Evolutionary conservation across 75 land plant species (phyloP).

Genomic region (Picea glauca): DNA sequence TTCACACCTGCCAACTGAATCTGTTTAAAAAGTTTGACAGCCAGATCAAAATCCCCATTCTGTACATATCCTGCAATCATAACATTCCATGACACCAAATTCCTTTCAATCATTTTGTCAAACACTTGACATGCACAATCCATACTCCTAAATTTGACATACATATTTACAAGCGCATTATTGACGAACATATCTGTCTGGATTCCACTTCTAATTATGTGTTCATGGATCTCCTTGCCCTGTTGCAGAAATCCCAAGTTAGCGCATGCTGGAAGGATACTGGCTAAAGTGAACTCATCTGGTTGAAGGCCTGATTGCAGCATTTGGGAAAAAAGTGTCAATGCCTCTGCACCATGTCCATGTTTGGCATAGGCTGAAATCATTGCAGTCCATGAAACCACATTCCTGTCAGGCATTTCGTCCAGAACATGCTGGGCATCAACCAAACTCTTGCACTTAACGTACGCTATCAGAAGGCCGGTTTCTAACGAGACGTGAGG

Average conservation of each 20-base stretch:
- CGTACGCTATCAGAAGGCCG: slow-evolving; percentile 17
- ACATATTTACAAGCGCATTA: slow-evolving; percentile 20
- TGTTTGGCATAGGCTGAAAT: not conserved
- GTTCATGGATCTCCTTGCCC: not conserved
- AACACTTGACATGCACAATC: not conserved
- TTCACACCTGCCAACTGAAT: not conserved
- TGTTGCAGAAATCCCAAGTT: slow-evolving; percentile 5
- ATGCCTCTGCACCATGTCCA: not conserved
- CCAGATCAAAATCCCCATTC: not conserved
- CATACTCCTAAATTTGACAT: slow-evolving; percentile 12
- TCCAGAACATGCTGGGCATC: slow-evolving; percentile 14
- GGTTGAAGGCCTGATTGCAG: not conserved
- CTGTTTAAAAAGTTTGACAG: not conserved
- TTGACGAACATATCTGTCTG: slow-evolving; percentile 2
- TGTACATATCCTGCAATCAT: not conserved
- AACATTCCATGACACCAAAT: not conserved
- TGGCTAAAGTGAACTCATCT: slow-evolving; percentile 1
- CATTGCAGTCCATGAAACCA: slow-evolving; percentile 23
- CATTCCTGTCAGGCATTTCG: slow-evolving; percentile 14
- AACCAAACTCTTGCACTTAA: slow-evolving; percentile 11
- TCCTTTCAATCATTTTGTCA: not conserved
- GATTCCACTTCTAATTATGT: slow-evolving; percentile 1
- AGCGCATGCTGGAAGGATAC: not conserved
- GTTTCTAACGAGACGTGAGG: slow-evolving; percentile 13
- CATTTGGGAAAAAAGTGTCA: not conserved